These are phyloP conservation scores for Mycena vitilis DNA, from an alignment of 768 basidiomycete genomes.

Conservation along the genomic window DNA sequence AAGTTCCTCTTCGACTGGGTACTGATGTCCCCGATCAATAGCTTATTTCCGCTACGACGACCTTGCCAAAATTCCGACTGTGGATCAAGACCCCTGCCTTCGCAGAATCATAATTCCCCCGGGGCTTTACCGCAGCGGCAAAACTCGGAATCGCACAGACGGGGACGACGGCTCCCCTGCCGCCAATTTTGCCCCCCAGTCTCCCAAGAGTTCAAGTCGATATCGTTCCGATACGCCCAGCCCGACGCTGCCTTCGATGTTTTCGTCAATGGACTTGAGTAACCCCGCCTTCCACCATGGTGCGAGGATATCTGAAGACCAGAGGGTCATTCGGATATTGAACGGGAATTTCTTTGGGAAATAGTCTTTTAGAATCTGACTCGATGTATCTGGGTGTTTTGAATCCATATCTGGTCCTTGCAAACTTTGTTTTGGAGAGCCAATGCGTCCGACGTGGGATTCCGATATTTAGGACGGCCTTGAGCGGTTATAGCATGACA, in stretches of 20 bases:
- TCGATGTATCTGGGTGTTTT: slow-evolving; percentile 4
- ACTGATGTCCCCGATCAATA: slow-evolving; percentile 40
- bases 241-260: slow-evolving; percentile 53
- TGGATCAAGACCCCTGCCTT: slow-evolving; percentile 57
- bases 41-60: slow-evolving; percentile 66
- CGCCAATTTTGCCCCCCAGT: slow-evolving; percentile 15
- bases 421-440: slow-evolving; percentile 1
- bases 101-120: slow-evolving; percentile 57
- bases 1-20: slow-evolving; percentile 50
- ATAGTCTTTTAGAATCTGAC: neutral
- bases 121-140: slow-evolving; percentile 60
- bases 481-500: neutral
- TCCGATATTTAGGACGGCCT: neutral
- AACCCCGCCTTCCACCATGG: slow-evolving; percentile 43
- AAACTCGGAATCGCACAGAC: slow-evolving; percentile 54
- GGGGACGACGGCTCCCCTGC: slow-evolving; percentile 41
- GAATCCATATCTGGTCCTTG: neutral
- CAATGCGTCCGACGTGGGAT: slow-evolving; percentile 2
- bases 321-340: slow-evolving; percentile 70
- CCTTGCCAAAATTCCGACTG: slow-evolving; percentile 57
- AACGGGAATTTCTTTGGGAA: slow-evolving; percentile 47
- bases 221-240: slow-evolving; percentile 30
- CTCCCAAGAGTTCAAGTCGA: slow-evolving; percentile 31
- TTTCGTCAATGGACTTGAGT: slow-evolving; percentile 47
- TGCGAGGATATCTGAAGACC: slow-evolving; percentile 64